phyloP scores from a whole-genome alignment of 768 basidiomycete species.

The Pleurotus citrinopileatus region DNA sequence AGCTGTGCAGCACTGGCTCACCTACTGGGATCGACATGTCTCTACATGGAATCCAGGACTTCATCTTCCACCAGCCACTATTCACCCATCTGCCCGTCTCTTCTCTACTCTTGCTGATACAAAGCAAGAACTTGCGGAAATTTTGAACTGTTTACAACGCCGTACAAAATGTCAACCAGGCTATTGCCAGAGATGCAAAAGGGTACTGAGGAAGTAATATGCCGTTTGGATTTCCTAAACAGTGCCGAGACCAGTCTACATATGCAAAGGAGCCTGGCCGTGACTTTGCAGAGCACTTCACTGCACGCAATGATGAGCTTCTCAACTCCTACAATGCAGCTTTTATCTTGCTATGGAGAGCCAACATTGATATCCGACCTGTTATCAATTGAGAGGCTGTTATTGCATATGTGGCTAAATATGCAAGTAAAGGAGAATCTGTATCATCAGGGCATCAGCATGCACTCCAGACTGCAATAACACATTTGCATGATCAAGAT shows the following conservation, averaged over 20 bases:
- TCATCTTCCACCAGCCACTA: conserved; percentile 12
- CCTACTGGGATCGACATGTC: conserved; percentile 17
- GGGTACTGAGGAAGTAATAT: conserved; percentile 14
- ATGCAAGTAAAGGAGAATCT: conserved; percentile 14
- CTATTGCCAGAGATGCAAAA: conserved; percentile 22
- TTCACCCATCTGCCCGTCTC: conserved; percentile 17
- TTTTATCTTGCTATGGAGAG: conserved; percentile 20
- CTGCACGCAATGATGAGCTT: conserved; percentile 17
- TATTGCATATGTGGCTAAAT: conserved; percentile 16
- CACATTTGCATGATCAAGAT: conserved; percentile 1
- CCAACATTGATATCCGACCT: conserved; percentile 21
- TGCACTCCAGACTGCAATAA: conserved; percentile 8
- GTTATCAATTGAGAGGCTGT: conserved; percentile 18
- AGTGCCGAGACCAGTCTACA: neutral
- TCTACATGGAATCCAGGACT: conserved; percentile 17
- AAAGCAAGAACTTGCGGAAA: conserved; percentile 21
- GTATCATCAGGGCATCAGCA: conserved; percentile 17
- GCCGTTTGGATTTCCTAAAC: conserved; percentile 19
- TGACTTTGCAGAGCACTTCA: conserved; percentile 14
- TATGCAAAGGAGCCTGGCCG: neutral
- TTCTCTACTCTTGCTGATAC: conserved; percentile 17
- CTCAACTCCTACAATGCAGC: conserved; percentile 18
- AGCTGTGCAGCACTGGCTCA: conserved; percentile 10
- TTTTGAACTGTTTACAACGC: conserved; percentile 20
- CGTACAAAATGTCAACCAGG: conserved; percentile 23